Percentiles rank a stretch among this genome's conserved stretches.
Evolutionary conservation across 306 rosid species (phyloP).

Genomic region (Gillenia trifoliata): DNA sequence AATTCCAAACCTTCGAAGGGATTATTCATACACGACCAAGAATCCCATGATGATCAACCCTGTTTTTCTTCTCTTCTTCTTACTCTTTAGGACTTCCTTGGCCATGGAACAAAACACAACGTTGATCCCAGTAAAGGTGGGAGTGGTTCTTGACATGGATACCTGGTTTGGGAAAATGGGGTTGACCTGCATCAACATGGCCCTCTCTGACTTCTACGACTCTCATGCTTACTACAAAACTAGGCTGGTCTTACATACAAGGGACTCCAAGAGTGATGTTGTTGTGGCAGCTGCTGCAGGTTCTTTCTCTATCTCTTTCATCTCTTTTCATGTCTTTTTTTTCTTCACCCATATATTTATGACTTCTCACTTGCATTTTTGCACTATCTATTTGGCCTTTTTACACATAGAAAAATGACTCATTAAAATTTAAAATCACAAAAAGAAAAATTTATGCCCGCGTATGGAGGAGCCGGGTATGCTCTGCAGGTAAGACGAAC

Average conservation of each 20-base stretch:
- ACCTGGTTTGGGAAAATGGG: not conserved
- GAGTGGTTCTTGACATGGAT: conserved; percentile 2
- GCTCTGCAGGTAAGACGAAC: no score
- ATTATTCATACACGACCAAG: not conserved
- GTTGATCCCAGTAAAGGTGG: not conserved
- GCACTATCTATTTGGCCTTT: no score
- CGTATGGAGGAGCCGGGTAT: no score
- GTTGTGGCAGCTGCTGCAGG: not conserved
- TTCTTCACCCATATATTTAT: no score
- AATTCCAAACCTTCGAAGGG: not conserved
- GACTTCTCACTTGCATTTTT: no score
- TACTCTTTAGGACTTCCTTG: not conserved
- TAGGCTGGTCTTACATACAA: not conserved
- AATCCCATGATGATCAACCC: not conserved
- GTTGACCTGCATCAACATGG: not conserved
- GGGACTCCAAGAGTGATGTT: not conserved
- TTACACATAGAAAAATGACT: no score
- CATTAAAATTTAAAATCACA: no score
- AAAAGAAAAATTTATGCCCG: no score
- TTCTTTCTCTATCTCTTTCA: not conserved
- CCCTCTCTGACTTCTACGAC: conserved; percentile 8
- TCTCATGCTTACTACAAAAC: not conserved
- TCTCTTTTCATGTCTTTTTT: not conserved
- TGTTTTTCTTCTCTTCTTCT: not conserved
- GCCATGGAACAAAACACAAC: not conserved